These are phyloP conservation scores for Cryptomeria japonica DNA, from an alignment of 75 land plant genomes.

Conservation along the genomic window DNA sequence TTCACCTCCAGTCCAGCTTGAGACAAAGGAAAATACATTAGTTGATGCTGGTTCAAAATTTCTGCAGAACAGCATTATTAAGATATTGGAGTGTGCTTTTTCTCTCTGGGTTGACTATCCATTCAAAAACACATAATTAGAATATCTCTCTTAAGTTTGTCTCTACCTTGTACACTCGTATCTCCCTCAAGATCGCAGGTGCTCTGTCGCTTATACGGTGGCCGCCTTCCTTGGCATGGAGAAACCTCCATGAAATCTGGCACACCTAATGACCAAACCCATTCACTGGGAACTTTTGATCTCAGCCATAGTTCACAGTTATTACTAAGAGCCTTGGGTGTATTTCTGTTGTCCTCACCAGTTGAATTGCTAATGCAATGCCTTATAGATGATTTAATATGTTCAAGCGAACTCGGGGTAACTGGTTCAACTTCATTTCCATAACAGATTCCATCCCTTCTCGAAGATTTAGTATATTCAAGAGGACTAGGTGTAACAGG, in stretches of 20 bases:
- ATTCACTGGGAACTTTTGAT: slow-evolving; percentile 52
- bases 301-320: slow-evolving; percentile 49
- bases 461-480: too few species aligned
- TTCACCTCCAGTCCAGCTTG: slow-evolving; percentile 68
- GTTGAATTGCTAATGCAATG: background rate
- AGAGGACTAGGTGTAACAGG: too few species aligned
- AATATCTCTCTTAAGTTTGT: background rate
- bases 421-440: slow-evolving; percentile 5
- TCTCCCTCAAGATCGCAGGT: slow-evolving; percentile 87
- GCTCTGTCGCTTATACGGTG: slow-evolving; percentile 49
- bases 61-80: slow-evolving; percentile 40
- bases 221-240: slow-evolving; percentile 1
- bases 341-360: background rate
- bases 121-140: background rate
- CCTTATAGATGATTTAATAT: background rate
- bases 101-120: background rate
- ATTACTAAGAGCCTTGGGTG: background rate
- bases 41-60: slow-evolving; percentile 72
- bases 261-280: slow-evolving; percentile 51
- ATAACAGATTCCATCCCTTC: background rate
- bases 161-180: slow-evolving; percentile 73
- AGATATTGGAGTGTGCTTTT: background rate
- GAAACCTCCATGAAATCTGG: slow-evolving; percentile 10
- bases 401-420: background rate
- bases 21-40: slow-evolving; percentile 68